Evolutionary conservation across 2,329 filamentous ascomycete species (phyloP), one percentile per base, ranked within the genome.

Genomic region (Beauveria australis): DNA sequence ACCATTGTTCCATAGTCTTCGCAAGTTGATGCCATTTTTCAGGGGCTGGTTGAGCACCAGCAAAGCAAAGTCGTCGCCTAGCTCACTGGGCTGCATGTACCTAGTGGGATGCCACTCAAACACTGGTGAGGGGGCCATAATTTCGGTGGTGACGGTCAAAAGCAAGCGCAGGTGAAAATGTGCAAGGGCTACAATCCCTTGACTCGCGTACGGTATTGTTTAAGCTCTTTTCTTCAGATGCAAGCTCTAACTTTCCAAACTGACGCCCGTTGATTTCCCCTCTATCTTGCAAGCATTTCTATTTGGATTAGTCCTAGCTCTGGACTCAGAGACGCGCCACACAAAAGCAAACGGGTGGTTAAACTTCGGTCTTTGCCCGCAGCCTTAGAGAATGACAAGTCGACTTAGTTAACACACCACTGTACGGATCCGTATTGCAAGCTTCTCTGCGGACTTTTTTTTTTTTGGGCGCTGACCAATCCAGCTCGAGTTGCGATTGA

Each of bases 31-130:
- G 26, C 81, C 70, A 61, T 77, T 75, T 51, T 68, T 70, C 30
- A 82, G 68, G 44, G 78, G 81, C 70, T 82, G 80, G 67, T 83
- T 82, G 59, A 83, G 75, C 40, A 82, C 72, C 30, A 83, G 68
- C 5, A 82, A 70, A 1, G 78, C 76, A 57, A 80, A 77, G 8
- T 73, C 69, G 43, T 71, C 68, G 5, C 68, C 64, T 46, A 63
- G 63, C 49, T 71, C 68, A 22, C 72, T 67, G 56, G 69, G 67
- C 67, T 72, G 71, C 53, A 76, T 68, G 61, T 74, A 65, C 66
- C 68, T 71, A 60, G 72, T 71, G 5, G 75, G 75, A 55, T 73
- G 72, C 75, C 75, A 77, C 51, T 77, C 73, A 49, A 75, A 73
- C 12, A 47, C 41, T n/a, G 14, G 41, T 14, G 53, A 19, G 37